Base-by-base conservation (phyloP, 805 yeast species). In the Jamesozyma piceae region DNA sequence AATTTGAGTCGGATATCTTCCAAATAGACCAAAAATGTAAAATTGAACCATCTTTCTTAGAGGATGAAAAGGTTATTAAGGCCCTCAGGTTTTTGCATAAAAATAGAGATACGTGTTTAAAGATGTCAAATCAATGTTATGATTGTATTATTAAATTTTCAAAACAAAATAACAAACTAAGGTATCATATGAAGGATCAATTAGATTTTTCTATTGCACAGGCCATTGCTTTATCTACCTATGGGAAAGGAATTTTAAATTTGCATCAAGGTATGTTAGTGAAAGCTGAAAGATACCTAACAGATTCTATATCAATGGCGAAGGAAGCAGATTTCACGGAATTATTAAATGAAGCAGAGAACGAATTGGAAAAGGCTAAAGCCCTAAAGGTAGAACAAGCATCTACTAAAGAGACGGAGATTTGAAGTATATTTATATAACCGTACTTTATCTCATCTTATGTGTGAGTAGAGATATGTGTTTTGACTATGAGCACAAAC, bases 171-270 rank as follows among this genome's bases (percentile, higher is more conserved):
- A 53, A 53, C 18, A 62, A 58, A 39, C 38, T 62, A 19, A 53
- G 62, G 41, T 62, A 55, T 44, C 60, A 61, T 36, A 48, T 55
- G 37, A 54, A 54, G 22, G 64, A 62, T 29, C 63, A 66, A 35
- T 51, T 73, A 19, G 72, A 69, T 38, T 58, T 60, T 10, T 63
- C 66, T 5, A 62, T 82, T 11, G 72, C 75, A 27, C 86, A 83
- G 48, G 77, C 83, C 1, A 77, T 82, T 34, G 92, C 94, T 0
- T 68, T 89, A 57, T 78, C 95, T 0, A 77, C 87, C 0, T 89
- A 83, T 56, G 94, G 95, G 0, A 67, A 85, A 33, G 97, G 96
- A 2, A 94, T 88, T 4, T 71, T 86, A 10, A 71, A 75, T 35
- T 62, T 81, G n/a, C 85, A 84, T 51, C 55, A 68, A 37, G 74